phyloP scores from a whole-genome alignment of 805 yeast genomes.

The Naumovozyma castellii region DNA sequence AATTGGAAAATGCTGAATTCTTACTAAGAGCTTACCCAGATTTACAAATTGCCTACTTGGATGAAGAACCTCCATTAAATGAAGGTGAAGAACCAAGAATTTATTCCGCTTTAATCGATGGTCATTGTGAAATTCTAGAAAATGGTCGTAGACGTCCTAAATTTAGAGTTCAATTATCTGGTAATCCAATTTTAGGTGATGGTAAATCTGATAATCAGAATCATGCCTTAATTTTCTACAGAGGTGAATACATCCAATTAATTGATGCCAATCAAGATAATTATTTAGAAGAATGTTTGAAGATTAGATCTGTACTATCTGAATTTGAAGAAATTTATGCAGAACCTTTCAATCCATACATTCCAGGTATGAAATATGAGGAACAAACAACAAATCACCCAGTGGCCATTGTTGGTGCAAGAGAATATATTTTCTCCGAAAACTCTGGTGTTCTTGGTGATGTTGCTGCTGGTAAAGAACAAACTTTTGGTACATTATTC shows the following conservation, averaged over 20 bases:
- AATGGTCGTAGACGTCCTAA: constrained; percentile 68
- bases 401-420: constrained; percentile 89
- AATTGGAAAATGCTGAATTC: constrained; percentile 70
- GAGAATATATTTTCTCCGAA: constrained; percentile 91
- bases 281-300: constrained; percentile 86
- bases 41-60: constrained; percentile 83
- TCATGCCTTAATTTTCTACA: constrained; percentile 70
- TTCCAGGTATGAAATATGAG: constrained; percentile 44
- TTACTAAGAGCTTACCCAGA: constrained; percentile 77
- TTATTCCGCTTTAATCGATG: constrained; percentile 71
- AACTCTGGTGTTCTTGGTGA: constrained; percentile 89
- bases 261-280: constrained; percentile 96
- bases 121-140: constrained; percentile 62
- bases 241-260: constrained; percentile 92
- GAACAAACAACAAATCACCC: constrained; percentile 58
- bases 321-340: constrained; percentile 77
- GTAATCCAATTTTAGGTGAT: constrained; percentile 82
- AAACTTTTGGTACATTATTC: constrained; percentile 91
- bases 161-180: constrained; percentile 68
- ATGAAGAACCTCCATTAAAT: constrained; percentile 74
- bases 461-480: constrained; percentile 95
- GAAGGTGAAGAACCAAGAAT: constrained; percentile 63
- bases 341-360: constrained; percentile 43
- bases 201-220: constrained; percentile 95
- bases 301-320: constrained; percentile 75